These are phyloP conservation scores for Orobanche coerulescens DNA, from an alignment of 257 asterid species.

Conservation along the genomic window DNA sequence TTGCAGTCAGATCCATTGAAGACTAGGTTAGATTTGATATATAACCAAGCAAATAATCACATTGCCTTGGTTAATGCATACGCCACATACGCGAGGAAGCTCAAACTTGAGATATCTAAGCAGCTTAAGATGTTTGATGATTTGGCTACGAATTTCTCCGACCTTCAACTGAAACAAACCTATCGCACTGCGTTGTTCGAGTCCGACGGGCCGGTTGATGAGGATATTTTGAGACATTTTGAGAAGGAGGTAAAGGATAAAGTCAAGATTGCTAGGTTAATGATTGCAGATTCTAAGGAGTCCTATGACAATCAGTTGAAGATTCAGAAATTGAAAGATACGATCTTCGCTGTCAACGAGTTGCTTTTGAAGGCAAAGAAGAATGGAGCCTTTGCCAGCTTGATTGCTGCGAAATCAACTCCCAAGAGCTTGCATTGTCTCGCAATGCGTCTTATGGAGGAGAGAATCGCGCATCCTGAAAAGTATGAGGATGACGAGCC, in stretches of 20 bases:
- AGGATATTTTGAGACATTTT: slow-evolving; percentile 83
- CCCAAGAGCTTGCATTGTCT: slow-evolving; percentile 98
- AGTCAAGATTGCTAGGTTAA: slow-evolving; percentile 74
- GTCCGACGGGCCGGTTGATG: slow-evolving; percentile 74
- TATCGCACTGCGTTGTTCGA: slow-evolving; percentile 63
- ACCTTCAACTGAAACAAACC: slow-evolving; percentile 55
- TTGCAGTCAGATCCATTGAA: slow-evolving; percentile 79
- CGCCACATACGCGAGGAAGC: slow-evolving; percentile 82
- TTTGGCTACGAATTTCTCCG: slow-evolving; percentile 64
- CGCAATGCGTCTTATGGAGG: slow-evolving; percentile 96
- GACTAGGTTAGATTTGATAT: slow-evolving; percentile 73
- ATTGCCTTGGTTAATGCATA: slow-evolving; percentile 83
- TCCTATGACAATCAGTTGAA: slow-evolving; percentile 91
- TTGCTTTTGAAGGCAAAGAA: slow-evolving; percentile 85
- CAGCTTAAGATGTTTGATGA: slow-evolving; percentile 89
- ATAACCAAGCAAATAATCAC: slow-evolving; percentile 78
- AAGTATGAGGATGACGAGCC: slow-evolving; percentile 73
- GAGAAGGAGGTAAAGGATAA: slow-evolving; percentile 97
- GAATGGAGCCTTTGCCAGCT: slow-evolving; percentile 81
- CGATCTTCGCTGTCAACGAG: slow-evolving; percentile 87
- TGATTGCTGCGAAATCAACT: slow-evolving; percentile 83
- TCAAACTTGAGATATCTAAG: slow-evolving; percentile 75
- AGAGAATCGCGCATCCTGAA: slow-evolving; percentile 88
- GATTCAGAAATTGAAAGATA: slow-evolving; percentile 91
- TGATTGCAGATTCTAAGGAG: slow-evolving; percentile 82